Evolutionary conservation across 2,329 filamentous ascomycete species (phyloP), one percentile per base, ranked within the genome.

Genomic region (Hysterium pulicare): DNA sequence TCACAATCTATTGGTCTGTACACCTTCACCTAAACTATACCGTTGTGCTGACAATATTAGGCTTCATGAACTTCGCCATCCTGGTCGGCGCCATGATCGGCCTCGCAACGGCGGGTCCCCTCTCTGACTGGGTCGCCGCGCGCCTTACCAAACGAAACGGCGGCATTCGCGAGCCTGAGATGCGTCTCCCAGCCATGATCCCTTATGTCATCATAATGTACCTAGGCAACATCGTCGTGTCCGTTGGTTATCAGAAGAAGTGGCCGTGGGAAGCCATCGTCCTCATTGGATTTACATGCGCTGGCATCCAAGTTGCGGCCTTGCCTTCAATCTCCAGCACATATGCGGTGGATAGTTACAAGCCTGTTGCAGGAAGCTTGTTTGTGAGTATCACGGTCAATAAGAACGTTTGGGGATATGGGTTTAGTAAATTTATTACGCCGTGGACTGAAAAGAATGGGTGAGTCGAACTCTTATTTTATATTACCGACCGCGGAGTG

Each of bases 391-490:
- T 81, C 49, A 83, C 79, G 0, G 78, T 83, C 34, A 81, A 81
- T 54, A 83, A 83, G 67, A 83, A 83, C 43, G 41, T 82, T 0
- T 82, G 78, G 77, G 79, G 80, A 1, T 83, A 81, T 55, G 78
- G 79, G 0, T 77, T 82, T 49, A 67, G 67, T 38, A 75, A 78
- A 41, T 79, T 78, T 48, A 74, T 79, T 45, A 78, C 74, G 1
- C 63, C 67, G 0, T 82, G 77, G 77, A 68, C 70, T 10, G 64
- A 65, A 17, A 58, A 71, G 48, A 58, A 45, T 30, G 77, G 78
- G 23, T 80, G 17, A 33, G 33, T 30, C 23, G 16, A 35, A 22
- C 32, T 11, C 16, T 23, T 3, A 9, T 24, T 7, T 6, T 17
- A n/a, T 24, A 17, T 5, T 11, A 10, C 20, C n/a, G n/a, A n/a